Base-by-base conservation (phyloP, 306 rosid genomes). In the Urtica urens region DNA sequence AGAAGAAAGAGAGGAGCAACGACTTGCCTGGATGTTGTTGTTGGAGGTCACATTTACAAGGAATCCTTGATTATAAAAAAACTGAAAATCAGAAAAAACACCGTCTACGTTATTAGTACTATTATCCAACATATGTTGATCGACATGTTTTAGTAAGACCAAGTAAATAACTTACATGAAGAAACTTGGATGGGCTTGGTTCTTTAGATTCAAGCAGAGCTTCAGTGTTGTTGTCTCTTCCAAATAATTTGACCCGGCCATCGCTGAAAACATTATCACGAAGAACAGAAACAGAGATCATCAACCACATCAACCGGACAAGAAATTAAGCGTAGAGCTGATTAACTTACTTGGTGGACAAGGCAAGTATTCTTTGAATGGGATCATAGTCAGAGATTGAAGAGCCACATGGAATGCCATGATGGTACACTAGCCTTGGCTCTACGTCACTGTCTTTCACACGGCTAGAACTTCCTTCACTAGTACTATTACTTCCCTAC, bases 201-300 rank as follows among this genome's bases (percentile, higher is more conserved):
- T 81, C 78, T 22, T 52, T 57, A 31, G 95, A 78, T 50, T 78
- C 84, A 42, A 84, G 95, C 31, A 81, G 64, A 38, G 62, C 75
- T 55, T 84, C 93, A 39, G 87, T 58, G 60, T 84, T 88, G 58
- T 83, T 88, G 54, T 74, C 76, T 64, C 60, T 74, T 23, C 95
- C 95, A 62, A 74, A 81, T 38, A 88, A 72, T 57, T 88, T 88
- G 38, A 81, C 77, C 16, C 82, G 67, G 29, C 97, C 97, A 77
- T 88, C 83, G 54, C 97, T 88, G 68, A 38, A 6, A 35, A 12
- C 30, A 49, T 45, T 21, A n/a, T 27, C 19, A 33, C 2, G n/a
- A 0, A 23, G 15, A 18, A 18, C 10, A 0, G 27, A 7, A 29
- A 20, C 11, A 5, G 10, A 26, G 17, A 4, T 53, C 38, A 9